Evolutionary conservation across 495 filamentous ascomycete species (phyloP), one percentile per base, ranked within the genome.

Genomic region (Penicillium ochrochloron): DNA sequence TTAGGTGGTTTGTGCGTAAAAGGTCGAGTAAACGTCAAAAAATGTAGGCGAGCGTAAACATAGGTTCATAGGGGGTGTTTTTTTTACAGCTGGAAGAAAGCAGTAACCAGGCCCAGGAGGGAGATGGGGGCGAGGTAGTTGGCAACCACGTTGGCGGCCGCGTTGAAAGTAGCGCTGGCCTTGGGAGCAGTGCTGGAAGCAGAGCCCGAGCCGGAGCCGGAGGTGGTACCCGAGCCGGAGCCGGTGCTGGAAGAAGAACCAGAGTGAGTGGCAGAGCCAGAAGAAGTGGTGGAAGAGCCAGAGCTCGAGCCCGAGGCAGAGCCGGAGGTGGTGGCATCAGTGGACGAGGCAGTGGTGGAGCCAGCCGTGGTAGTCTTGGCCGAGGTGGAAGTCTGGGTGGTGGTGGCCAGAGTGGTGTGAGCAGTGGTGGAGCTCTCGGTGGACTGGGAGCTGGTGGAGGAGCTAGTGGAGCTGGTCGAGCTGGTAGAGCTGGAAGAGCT

Each of bases 41-140:
- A 51, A 55, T 50, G 39, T 56, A 54, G 39, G 50, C 27, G 2
- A 27, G 50, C 50, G 23, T 21, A 53, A 53, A 9, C 3, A 17
- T 58, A 15, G 21, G 15, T 23, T 27, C 11, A 5, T 19, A 2
- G 34, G 21, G n/a, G n/a, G n/a, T n/a, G n/a, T n/a, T n/a, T 58
- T 21, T 54, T 71, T 69, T 70, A 80, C 68, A 80, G 65, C 68
- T 78, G 74, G 56, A 80, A 52, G 66, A 80, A 69, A 42, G 75
- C 73, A 46, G 73, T 64, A 48, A 80, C 34, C 63, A 81, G 65
- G 59, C 73, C 76, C 54, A 79, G 52, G 46, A 78, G 37, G 53
- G 70, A 66, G 27, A 76, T 19, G 17, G 73, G 66, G n/a, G 60
- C 69, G 29, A 74, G 34, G 64, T 71, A 67, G 60, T 57, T 68